Percentiles rank a stretch among this genome's conserved stretches.
phyloP scores from a whole-genome alignment of 2,329 filamentous ascomycete genomes.

The Aspergillus aculeatinus region DNA sequence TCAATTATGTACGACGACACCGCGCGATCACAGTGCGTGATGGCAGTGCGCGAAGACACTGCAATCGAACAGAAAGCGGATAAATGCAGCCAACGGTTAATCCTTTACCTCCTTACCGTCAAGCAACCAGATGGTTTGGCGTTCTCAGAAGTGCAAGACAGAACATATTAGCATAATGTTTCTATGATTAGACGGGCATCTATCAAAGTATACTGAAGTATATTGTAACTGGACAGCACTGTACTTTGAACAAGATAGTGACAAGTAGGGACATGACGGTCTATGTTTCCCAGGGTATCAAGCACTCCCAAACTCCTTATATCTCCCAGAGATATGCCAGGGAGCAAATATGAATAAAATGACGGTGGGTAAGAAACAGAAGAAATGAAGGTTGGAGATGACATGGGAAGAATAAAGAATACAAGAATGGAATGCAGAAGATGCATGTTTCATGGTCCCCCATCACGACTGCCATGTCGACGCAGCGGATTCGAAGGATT shows the following conservation, averaged over 20 bases:
- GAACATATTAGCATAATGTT: neutral
- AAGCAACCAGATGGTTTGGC: too few species aligned
- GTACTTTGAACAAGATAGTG: slow-evolving; percentile 13
- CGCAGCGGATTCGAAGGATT: neutral
- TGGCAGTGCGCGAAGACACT: too few species aligned
- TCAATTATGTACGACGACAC: too few species aligned
- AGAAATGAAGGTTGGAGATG: neutral
- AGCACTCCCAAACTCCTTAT: slow-evolving; percentile 25
- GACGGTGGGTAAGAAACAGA: neutral
- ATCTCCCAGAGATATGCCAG: slow-evolving; percentile 9
- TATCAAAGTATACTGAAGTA: slow-evolving; percentile 6
- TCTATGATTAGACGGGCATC: slow-evolving; percentile 1
- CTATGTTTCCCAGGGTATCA: slow-evolving; percentile 27
- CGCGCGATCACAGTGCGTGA: too few species aligned
- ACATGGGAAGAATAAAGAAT: neutral
- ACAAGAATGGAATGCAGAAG: slow-evolving; percentile 4
- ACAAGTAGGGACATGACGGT: slow-evolving; percentile 14
- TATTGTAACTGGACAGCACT: slow-evolving; percentile 14
- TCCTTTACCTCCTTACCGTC: neutral
- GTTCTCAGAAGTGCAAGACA: neutral
- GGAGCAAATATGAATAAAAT: slow-evolving; percentile 10
- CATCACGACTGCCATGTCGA: neutral
- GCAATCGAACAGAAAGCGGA: slow-evolving; percentile 4
- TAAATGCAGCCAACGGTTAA: neutral
- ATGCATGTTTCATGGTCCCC: neutral